phyloP scores from a whole-genome alignment of 2,329 filamentous ascomycete species.

The Colletotrichum sp. region DNA sequence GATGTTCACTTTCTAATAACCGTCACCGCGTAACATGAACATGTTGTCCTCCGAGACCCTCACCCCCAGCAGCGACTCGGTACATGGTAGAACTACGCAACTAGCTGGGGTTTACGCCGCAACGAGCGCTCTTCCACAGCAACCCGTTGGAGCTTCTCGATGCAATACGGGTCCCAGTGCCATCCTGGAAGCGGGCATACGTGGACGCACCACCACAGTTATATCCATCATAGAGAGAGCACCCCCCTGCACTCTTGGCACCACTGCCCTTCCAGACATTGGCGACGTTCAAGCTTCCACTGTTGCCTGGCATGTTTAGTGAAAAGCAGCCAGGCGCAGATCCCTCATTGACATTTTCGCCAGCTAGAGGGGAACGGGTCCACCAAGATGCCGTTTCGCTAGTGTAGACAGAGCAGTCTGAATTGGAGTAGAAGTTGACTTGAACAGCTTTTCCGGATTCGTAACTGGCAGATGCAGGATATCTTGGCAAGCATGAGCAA shows the following conservation, averaged over 20 bases:
- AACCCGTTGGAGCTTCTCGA: background rate
- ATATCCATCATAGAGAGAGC: background rate
- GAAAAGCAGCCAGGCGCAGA: too few relatives aligned
- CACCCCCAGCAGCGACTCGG: background rate
- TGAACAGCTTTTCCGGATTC: too few relatives aligned
- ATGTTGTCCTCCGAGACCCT: background rate
- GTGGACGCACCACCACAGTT: background rate
- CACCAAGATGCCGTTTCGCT: too few relatives aligned
- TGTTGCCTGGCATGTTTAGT: background rate
- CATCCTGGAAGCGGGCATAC: background rate
- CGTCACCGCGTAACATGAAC: background rate
- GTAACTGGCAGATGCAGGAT: too few relatives aligned
- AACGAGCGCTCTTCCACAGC: slow-evolving; percentile 5
- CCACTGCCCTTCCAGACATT: background rate
- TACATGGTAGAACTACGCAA: background rate
- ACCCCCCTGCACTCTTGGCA: background rate
- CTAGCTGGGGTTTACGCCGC: background rate
- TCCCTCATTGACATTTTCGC: too few relatives aligned
- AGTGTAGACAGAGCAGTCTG: too few relatives aligned
- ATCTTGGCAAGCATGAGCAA: too few relatives aligned
- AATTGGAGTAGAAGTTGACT: too few relatives aligned
- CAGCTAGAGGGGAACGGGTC: too few relatives aligned
- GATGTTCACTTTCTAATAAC: background rate
- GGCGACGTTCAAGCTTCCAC: background rate
- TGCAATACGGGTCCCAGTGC: background rate